A percentile compares a stretch with the other conserved stretches of the same genome.
phyloP scores from a whole-genome alignment of 140 eudicot genomes.

The Bidens hawaiensis region DNA sequence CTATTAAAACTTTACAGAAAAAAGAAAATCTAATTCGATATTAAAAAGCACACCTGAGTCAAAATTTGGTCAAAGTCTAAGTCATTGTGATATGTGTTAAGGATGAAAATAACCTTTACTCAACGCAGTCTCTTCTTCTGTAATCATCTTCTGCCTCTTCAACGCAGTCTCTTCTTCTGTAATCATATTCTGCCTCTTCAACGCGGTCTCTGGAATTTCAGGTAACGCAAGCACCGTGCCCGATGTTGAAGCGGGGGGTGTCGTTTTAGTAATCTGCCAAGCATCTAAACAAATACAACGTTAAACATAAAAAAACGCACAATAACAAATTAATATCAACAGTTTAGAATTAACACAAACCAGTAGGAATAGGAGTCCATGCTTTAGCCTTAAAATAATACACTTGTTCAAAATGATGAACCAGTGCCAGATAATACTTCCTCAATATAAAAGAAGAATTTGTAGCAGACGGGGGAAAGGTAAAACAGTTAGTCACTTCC shows the following conservation, averaged over 20 bases:
- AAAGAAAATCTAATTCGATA: no score
- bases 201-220: constrained; percentile 29
- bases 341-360: constrained; percentile 25
- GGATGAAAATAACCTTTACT: constrained; percentile 40
- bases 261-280: constrained; percentile 29
- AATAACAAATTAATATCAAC: not conserved
- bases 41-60: no score
- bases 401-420: constrained; percentile 80
- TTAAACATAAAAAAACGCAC: not conserved
- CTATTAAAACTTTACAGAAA: no score
- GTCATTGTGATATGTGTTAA: not conserved
- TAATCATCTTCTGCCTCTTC: constrained; percentile 19
- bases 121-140: constrained; percentile 15
- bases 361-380: constrained; percentile 55
- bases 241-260: constrained; percentile 26
- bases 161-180: constrained; percentile 22
- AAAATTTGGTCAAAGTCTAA: no score
- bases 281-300: constrained; percentile 40
- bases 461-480: constrained; percentile 90
- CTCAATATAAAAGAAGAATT: constrained; percentile 85
- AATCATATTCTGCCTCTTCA: constrained; percentile 19
- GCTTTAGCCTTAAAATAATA: constrained; percentile 70
- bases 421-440: constrained; percentile 67
- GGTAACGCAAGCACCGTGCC: constrained; percentile 25
- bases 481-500: constrained; percentile 71